Percentiles rank a stretch among this genome's conserved stretches.
Conservation (phyloP, 208 protist species). For the Trypanosoma scelopori region DNA sequence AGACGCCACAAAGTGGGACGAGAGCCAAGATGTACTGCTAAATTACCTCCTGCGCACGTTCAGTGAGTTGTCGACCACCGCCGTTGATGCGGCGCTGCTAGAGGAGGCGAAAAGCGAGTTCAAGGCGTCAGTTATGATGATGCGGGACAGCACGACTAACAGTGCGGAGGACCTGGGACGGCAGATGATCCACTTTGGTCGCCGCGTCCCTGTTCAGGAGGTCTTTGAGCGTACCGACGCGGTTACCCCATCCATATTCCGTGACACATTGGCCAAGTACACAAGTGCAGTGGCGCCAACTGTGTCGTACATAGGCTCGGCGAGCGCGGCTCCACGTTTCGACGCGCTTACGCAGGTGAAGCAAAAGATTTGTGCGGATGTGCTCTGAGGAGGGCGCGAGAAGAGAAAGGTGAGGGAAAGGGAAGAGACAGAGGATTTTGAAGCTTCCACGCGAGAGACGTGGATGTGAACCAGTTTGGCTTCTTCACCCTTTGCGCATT, state of each 20-base stretch:
- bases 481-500: background rate
- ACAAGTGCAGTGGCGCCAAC: constrained; percentile 52
- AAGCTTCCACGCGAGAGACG: too few species aligned
- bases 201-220: constrained; percentile 89
- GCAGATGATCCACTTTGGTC: constrained; percentile 94
- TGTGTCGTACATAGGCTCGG: constrained; percentile 77
- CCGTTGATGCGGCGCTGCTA: constrained; percentile 76
- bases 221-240: constrained; percentile 92
- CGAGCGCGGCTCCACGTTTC: constrained; percentile 53
- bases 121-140: constrained; percentile 92
- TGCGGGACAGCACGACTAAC: constrained; percentile 94
- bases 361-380: constrained; percentile 8
- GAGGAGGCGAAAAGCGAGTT: constrained; percentile 94
- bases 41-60: constrained; percentile 68
- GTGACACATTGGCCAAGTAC: constrained; percentile 72
- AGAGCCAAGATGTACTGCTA: constrained; percentile 70
- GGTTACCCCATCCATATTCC: constrained; percentile 85
- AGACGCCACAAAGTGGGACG: constrained; percentile 35
- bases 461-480: background rate
- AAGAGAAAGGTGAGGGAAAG: background rate
- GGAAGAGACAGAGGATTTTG: background rate
- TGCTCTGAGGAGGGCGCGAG: background rate
- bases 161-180: constrained; percentile 96
- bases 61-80: constrained; percentile 59
- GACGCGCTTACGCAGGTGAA: constrained; percentile 37